Conservation (phyloP, 202 grass and related monocot genomes). For the Panicum virgatum region DNA sequence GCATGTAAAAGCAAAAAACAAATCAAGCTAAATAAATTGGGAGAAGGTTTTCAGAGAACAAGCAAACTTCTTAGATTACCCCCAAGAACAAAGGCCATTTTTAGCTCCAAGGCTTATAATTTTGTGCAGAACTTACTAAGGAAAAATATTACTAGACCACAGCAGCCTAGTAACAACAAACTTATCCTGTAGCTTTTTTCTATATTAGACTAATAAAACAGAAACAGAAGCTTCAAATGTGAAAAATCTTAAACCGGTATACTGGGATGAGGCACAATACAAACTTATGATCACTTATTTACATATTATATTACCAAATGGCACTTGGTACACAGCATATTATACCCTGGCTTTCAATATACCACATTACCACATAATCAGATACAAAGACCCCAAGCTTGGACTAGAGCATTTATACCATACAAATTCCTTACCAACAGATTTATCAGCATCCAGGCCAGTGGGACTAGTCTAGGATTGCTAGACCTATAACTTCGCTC, state of each 20-base stretch:
- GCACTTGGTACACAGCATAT: neutral
- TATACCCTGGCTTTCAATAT: neutral
- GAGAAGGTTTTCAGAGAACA: neutral
- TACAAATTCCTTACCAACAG: neutral
- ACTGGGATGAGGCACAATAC: no score
- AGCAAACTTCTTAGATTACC: neutral
- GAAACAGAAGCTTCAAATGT: neutral
- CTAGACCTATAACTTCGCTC: neutral
- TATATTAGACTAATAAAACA: neutral
- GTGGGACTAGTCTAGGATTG: neutral
- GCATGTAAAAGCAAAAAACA: slow-evolving; percentile 40
- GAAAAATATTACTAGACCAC: neutral
- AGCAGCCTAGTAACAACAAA: no score
- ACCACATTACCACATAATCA: neutral
- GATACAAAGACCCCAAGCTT: neutral
- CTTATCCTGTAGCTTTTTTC: neutral
- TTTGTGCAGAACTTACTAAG: neutral
- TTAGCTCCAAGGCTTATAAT: neutral
- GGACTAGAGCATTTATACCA: neutral
- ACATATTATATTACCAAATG: neutral
- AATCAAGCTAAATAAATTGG: slow-evolving; percentile 18
- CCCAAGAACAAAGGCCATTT: slow-evolving; percentile 5
- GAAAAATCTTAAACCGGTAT: neutral
- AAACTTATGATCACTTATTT: slow-evolving; percentile 3
- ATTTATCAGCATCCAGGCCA: neutral